Percentiles rank a stretch among this genome's conserved stretches.
Conservation (phyloP, 805 yeast species). For the Cyberlindnera japonica region DNA sequence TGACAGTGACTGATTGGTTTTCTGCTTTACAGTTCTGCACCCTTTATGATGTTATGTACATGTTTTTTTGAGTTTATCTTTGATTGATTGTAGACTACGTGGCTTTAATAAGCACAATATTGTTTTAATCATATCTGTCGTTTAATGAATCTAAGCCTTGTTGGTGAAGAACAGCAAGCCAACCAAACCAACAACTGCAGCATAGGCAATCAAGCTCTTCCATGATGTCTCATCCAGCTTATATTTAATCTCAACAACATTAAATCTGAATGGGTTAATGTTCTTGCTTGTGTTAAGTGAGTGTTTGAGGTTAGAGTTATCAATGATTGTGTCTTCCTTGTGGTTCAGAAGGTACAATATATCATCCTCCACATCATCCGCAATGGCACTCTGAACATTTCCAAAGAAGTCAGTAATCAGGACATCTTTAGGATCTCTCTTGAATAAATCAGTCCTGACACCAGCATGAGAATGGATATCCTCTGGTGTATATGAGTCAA, state of each 20-base stretch:
- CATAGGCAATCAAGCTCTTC: conserved; percentile 8
- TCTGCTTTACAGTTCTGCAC: not conserved
- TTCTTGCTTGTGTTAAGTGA: conserved; percentile 14
- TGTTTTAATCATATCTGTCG: not conserved
- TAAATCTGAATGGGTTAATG: conserved; percentile 19
- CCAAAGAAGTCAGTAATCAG: conserved; percentile 92
- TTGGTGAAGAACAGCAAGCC: conserved; percentile 2
- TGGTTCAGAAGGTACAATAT: conserved; percentile 23
- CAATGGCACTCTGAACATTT: conserved; percentile 73
- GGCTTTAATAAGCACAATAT: not conserved
- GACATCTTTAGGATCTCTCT: conserved; percentile 63
- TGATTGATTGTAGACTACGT: not conserved
- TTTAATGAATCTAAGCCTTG: conserved; percentile 4
- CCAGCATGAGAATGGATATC: conserved; percentile 92
- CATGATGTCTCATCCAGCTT: not conserved
- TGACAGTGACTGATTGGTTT: conserved; percentile 1
- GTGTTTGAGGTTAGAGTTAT: conserved; percentile 2
- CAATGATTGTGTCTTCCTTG: conserved; percentile 8
- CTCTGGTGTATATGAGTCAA: conserved; percentile 78
- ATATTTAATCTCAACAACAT: conserved; percentile 12
- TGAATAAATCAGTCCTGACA: conserved; percentile 75
- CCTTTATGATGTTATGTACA: not conserved
- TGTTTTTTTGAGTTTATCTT: not conserved
- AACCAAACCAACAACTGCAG: conserved; percentile 4
- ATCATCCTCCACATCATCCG: conserved; percentile 57